Evolutionary conservation across 768 basidiomycete genomes (phyloP).

Genomic region (Leucosporidium creatinivorum): DNA sequence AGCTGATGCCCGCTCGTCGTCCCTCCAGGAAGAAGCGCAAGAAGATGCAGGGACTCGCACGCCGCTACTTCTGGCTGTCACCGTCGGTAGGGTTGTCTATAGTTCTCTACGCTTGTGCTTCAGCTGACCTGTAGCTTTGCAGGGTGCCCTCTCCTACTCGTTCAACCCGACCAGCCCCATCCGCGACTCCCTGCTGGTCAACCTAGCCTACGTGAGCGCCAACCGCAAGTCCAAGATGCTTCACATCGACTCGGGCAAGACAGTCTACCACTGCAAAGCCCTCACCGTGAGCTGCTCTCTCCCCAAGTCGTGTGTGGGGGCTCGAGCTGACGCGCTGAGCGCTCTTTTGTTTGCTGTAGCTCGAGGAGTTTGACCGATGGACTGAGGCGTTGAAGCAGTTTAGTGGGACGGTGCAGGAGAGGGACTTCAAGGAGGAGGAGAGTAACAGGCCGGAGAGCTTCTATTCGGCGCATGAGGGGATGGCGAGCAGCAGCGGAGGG

Average conservation of each 20-base stretch:
- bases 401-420: slow-evolving; percentile 11
- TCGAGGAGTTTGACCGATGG: slow-evolving; percentile 32
- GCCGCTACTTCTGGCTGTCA: slow-evolving; percentile 12
- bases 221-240: slow-evolving; percentile 15
- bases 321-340: background rate
- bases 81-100: background rate
- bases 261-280: slow-evolving; percentile 29
- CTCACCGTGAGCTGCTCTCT: slow-evolving; percentile 13
- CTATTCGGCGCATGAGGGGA: too few relatives aligned
- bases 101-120: too few relatives aligned
- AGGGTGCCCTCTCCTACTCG: slow-evolving; percentile 28
- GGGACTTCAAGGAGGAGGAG: background rate
- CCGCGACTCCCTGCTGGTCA: slow-evolving; percentile 27
- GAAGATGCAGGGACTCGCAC: slow-evolving; percentile 26
- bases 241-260: slow-evolving; percentile 28
- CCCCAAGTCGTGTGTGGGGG: background rate
- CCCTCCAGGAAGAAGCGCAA: slow-evolving; percentile 5
- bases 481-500: too few relatives aligned
- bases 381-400: slow-evolving; percentile 17
- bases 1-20: background rate
- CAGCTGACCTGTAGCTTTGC: background rate
- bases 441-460: background rate
- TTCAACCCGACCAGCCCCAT: slow-evolving; percentile 25
- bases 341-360: background rate
- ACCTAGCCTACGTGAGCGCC: slow-evolving; percentile 24